These are phyloP conservation scores for Purpureocillium takamizusanense DNA, from an alignment of 2,329 filamentous ascomycete genomes.

Conservation along the genomic window DNA sequence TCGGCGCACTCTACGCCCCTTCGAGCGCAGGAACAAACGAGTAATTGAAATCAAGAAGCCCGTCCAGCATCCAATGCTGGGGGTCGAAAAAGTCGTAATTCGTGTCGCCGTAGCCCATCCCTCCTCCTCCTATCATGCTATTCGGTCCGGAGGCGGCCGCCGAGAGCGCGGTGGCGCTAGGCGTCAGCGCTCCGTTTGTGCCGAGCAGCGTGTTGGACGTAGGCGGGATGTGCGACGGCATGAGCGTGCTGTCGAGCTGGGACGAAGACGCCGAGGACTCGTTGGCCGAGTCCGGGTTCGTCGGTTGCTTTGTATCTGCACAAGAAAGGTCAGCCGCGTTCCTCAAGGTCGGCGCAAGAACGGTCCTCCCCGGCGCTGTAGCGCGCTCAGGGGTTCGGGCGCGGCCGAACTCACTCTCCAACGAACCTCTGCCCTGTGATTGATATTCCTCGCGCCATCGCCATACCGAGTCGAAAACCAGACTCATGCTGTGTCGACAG, in stretches of 20 bases:
- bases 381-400: too few species aligned
- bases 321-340: background rate
- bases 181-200: conserved; percentile 43
- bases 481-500: conserved; percentile 75
- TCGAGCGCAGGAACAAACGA: conserved; percentile 48
- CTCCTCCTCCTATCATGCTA: conserved; percentile 37
- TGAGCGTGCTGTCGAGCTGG: conserved; percentile 52
- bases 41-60: conserved; percentile 72
- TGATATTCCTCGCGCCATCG: conserved; percentile 76
- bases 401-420: conserved; percentile 52
- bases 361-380: conserved; percentile 1
- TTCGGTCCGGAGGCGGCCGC: conserved; percentile 28
- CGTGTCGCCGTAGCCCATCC: conserved; percentile 52
- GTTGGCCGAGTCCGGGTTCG: conserved; percentile 70
- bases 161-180: conserved; percentile 36
- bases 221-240: conserved; percentile 28
- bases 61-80: conserved; percentile 88
- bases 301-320: conserved; percentile 73
- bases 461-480: conserved; percentile 80
- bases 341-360: background rate
- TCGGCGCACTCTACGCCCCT: conserved; percentile 32
- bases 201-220: conserved; percentile 37
- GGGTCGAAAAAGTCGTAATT: conserved; percentile 88
- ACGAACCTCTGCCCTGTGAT: conserved; percentile 56
- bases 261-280: conserved; percentile 63